Evolutionary conservation across 805 yeast genomes (phyloP).

Genomic region (Teunomyces stri): DNA sequence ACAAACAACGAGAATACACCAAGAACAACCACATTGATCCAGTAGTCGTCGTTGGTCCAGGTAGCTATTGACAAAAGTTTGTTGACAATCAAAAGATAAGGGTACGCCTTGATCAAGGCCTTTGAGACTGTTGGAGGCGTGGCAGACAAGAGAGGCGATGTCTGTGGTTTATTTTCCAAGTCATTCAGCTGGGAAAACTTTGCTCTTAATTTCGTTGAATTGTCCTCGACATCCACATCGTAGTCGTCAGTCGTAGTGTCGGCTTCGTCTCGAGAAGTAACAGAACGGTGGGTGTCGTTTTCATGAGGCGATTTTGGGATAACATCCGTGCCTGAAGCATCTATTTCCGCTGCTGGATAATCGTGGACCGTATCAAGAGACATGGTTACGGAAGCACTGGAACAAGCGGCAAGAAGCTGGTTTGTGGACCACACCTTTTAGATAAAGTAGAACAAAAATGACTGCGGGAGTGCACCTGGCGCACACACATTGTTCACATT

Average conservation of each 20-base stretch:
- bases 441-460: background rate
- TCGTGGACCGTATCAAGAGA: conserved; percentile 2
- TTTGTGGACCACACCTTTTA: background rate
- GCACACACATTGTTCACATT: background rate
- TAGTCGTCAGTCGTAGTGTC: background rate
- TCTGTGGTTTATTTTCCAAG: conserved; percentile 35
- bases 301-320: background rate
- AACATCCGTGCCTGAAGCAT: background rate
- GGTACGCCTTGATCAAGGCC: conserved; percentile 79
- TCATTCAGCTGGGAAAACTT: conserved; percentile 8
- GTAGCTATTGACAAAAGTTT: conserved; percentile 70
- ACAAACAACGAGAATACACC: conserved; percentile 55
- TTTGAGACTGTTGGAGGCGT: conserved; percentile 92
- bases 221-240: conserved; percentile 9
- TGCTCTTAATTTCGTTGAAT: conserved; percentile 11
- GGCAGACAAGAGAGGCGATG: conserved; percentile 80
- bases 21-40: conserved; percentile 67
- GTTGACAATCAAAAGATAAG: conserved; percentile 74
- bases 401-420: background rate
- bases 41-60: conserved; percentile 86
- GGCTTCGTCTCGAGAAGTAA: background rate
- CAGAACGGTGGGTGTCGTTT: background rate
- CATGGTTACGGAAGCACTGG: background rate
- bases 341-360: background rate
- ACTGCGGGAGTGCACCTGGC: background rate